phyloP scores from a whole-genome alignment of 495 filamentous ascomycete species.

The Rhypophila decipiens region DNA sequence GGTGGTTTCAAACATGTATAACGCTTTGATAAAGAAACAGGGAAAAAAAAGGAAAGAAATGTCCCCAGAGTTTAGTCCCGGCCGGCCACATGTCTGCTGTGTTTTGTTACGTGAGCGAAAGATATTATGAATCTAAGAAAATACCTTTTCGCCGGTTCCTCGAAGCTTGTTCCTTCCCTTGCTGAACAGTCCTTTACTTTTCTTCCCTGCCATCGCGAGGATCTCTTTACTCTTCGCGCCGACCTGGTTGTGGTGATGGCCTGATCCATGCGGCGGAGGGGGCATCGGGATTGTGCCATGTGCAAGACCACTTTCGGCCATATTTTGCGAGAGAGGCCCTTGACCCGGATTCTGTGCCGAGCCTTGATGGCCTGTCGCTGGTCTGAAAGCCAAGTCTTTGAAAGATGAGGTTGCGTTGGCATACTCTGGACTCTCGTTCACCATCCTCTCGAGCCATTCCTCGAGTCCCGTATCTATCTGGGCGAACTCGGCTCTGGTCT shows the following conservation, averaged over 20 bases:
- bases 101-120: background rate
- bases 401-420: constrained; percentile 21
- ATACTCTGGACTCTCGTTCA: constrained; percentile 30
- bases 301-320: constrained; percentile 16
- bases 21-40: background rate
- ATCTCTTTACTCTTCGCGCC: constrained; percentile 79
- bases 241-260: constrained; percentile 42
- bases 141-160: constrained; percentile 73
- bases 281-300: constrained; percentile 20
- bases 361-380: constrained; percentile 18
- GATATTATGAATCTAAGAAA: constrained; percentile 33
- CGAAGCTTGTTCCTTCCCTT: constrained; percentile 80
- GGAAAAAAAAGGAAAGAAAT: too few relatives aligned
- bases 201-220: constrained; percentile 72
- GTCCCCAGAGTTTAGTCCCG: too few relatives aligned
- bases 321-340: constrained; percentile 43
- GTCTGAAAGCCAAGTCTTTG: constrained; percentile 14
- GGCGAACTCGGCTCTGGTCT: constrained; percentile 63
- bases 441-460: constrained; percentile 60
- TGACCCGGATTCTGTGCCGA: constrained; percentile 17
- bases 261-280: constrained; percentile 15
- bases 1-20: too few relatives aligned
- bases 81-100: constrained; percentile 2
- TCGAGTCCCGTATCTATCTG: constrained; percentile 63
- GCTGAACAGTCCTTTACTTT: constrained; percentile 79